Conservation (phyloP, 2,329 filamentous ascomycete genomes). For the Penicillium sp. region DNA sequence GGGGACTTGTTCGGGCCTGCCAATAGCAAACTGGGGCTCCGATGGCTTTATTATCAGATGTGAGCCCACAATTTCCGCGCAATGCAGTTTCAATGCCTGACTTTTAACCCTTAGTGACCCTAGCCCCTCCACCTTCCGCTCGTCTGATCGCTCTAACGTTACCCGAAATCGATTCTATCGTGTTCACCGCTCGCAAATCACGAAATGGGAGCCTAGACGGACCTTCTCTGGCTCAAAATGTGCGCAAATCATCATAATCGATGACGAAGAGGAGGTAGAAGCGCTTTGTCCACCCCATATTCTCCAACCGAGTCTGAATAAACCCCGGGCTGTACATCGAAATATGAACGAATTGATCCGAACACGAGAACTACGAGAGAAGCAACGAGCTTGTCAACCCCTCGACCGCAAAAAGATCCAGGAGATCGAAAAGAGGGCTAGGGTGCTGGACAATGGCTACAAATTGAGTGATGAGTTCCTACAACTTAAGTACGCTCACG, state of each 20-base stretch:
- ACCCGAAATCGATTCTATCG: neutral
- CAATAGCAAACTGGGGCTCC: neutral
- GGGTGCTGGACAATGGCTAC: neutral
- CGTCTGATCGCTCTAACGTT: neutral
- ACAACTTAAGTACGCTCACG: constrained; percentile 8
- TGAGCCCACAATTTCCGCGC: neutral
- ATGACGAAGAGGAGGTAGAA: constrained; percentile 15
- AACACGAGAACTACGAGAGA: neutral
- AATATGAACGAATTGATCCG: constrained; percentile 9
- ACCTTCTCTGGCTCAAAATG: constrained; percentile 12
- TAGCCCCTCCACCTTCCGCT: neutral
- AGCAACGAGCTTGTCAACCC: neutral
- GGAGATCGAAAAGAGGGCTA: constrained; percentile 3
- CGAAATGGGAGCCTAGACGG: neutral
- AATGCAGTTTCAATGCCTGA: neutral
- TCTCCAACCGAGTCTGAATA: neutral
- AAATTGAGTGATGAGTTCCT: constrained; percentile 8
- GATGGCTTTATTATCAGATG: neutral
- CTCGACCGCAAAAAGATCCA: constrained; percentile 5
- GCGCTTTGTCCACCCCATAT: neutral
- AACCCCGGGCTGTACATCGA: neutral
- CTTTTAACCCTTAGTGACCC: constrained; percentile 1
- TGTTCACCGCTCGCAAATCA: neutral
- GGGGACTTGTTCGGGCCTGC: constrained; percentile 1
- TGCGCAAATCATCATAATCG: constrained; percentile 11